Evolutionary conservation across 202 grass and related monocot genomes (phyloP).

Genomic region (Panicum hallii): DNA sequence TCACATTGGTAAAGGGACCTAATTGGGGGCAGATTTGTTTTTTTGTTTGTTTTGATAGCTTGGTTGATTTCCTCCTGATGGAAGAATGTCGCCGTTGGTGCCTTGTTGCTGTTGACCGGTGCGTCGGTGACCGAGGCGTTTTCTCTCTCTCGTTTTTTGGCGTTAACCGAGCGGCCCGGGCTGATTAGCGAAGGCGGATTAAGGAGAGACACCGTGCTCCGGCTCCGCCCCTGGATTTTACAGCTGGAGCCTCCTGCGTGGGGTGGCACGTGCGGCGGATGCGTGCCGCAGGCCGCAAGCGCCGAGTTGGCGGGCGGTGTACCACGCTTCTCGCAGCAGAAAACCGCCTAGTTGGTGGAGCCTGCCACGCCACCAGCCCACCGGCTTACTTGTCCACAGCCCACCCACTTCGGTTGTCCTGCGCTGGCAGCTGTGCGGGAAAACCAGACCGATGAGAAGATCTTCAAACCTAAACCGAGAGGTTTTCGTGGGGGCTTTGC

Average conservation of each 20-base stretch:
- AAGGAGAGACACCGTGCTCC: constrained; percentile 13
- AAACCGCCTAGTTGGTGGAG: not conserved
- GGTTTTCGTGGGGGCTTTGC: not conserved
- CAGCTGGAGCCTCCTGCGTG: not conserved
- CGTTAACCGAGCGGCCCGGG: not conserved
- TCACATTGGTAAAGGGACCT: not conserved
- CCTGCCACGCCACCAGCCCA: not conserved
- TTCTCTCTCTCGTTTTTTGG: not conserved
- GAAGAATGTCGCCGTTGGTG: not conserved
- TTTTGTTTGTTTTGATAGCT: no score
- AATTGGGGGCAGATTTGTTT: not conserved
- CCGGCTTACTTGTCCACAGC: no score
- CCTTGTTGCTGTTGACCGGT: not conserved
- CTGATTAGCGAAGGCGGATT: not conserved
- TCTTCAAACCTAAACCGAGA: not conserved
- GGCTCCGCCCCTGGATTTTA: constrained; percentile 41
- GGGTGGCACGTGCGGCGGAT: constrained; percentile 5
- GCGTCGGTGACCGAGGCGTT: no score
- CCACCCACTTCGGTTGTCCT: not conserved
- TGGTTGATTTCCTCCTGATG: not conserved
- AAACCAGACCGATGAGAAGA: not conserved
- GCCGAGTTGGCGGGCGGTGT: not conserved
- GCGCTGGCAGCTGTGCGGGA: not conserved
- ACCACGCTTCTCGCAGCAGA: not conserved
- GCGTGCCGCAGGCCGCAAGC: not conserved